Evolutionary conservation across 306 rosid species (phyloP), one percentile per base, ranked within the genome.

Genomic region (Rosa multiflora): DNA sequence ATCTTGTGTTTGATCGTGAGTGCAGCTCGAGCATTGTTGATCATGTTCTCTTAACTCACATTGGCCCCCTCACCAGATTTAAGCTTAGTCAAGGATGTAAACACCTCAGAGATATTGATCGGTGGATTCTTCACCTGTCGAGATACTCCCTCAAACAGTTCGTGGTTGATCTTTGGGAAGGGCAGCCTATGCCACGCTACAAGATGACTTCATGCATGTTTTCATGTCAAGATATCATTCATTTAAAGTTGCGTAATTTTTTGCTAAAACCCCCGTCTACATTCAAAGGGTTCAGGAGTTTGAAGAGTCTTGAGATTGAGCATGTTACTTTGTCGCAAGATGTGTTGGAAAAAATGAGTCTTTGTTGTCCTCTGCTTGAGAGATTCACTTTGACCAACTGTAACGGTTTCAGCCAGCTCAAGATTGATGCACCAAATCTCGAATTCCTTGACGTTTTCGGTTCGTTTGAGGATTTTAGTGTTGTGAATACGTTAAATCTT

Each of bases 251-350:
- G 37, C 75, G 84, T 72, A 82, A 83, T 46, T 90, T 91, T 69
- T 70, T 74, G 78, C 84, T 88, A 66, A 86, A 81, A 70, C 88
- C 93, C 49, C 93, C 91, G 5, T 74, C 80, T 37, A 78, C 83
- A 23, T 84, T 88, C 79, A 37, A 63, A 79, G 90, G 91, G 62
- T 88, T 90, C 67, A 80, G 51, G 73, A 85, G 74, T 80, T 87
- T 89, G 82, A 89, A 82, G 81, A 84, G 86, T 76, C 89, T 89
- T 87, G 88, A 87, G 78, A 80, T 89, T 83, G 86, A 84, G 73
- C 4, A 80, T 72, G 88, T 89, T 74, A 83, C 84, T 56, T 40
- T 89, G 82, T 70, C 83, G 40, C 93, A 85, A 76, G 87, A 80
- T 83, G 88, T 43, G 73, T 82, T 87, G 29, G 85, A 85, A 70